Base-by-base conservation (phyloP, 495 filamentous ascomycete species). In the Penicillium egyptiacum region DNA sequence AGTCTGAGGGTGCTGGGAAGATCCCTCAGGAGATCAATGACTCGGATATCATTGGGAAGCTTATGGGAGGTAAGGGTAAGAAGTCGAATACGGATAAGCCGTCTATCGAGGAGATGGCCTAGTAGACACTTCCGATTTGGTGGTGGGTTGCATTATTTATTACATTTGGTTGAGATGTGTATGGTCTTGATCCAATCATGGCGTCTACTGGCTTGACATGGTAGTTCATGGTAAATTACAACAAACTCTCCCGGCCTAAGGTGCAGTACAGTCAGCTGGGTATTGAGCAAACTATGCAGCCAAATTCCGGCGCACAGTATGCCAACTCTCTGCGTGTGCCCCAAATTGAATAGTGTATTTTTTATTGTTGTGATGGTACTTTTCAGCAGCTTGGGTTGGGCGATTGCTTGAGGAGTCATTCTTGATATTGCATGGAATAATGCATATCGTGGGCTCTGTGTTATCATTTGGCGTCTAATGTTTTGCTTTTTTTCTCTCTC, bases 51-150 rank as follows among this genome's bases (percentile, higher is more conserved):
- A 48, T 79, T 63, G 70, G 67, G 22, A 69, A 61, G 45, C 60
- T 79, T 40, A 75, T 79, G 76, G 76, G 75, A 1, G 69, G 70
- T 10, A 70, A 67, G 26, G 66, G 68, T 12, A 68, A 67, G 23
- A 58, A 71, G 40, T 53, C 47, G 14, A 50, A 62, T 28, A 56
- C 65, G n/a, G 61, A 67, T 19, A 78, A 78, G 40, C 75, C 74
- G 0, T 64, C 68, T 3, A 78, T 80, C 56, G 68, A 79, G 45
- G 78, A 81, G 54, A 61, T 78, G 56, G 53, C 62, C 5, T 68
- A 74, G 19, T 71, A 54, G 22, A 0, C 17, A 14, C 17, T 14
- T 53, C 8, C 19, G 19, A n/a, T 35, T 17, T 41, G 9, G 10
- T 30, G 22, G 11, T 53, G 19, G 20, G 22, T 54, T 45, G 40